Conservation (phyloP, 2,329 filamentous ascomycete species). For the Thyridium curvatum region DNA sequence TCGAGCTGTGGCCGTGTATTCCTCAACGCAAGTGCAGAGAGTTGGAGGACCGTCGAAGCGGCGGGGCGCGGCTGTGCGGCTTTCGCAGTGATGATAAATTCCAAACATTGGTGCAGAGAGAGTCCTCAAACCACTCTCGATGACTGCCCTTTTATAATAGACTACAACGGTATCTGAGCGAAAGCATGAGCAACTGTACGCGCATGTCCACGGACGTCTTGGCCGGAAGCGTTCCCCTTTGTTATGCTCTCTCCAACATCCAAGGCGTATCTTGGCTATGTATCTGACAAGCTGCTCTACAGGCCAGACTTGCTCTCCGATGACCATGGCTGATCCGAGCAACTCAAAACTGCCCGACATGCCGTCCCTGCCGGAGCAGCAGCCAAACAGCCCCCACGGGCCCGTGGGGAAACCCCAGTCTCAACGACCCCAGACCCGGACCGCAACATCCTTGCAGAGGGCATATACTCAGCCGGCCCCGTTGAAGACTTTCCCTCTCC, state of each 20-base stretch:
- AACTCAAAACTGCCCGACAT: slow-evolving; percentile 7
- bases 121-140: slow-evolving; percentile 51
- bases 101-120: slow-evolving; percentile 49
- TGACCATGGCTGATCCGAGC: slow-evolving; percentile 20
- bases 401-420: slow-evolving; percentile 6
- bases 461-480: slow-evolving; percentile 80
- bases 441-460: slow-evolving; percentile 47
- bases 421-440: slow-evolving; percentile 12
- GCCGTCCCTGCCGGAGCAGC: slow-evolving; percentile 9
- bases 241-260: too few relatives aligned
- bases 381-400: slow-evolving; percentile 10
- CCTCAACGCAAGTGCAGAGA: too few relatives aligned
- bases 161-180: slow-evolving; percentile 98
- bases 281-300: too few relatives aligned
- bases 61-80: too few relatives aligned
- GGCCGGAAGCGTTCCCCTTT: too few relatives aligned
- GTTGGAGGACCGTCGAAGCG: too few relatives aligned
- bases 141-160: slow-evolving; percentile 61
- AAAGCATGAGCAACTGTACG: slow-evolving; percentile 20
- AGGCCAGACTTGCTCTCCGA: slow-evolving; percentile 11
- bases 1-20: too few relatives aligned
- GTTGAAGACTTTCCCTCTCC: slow-evolving; percentile 75
- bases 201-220: too few relatives aligned
- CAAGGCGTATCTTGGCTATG: too few relatives aligned
- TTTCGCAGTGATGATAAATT: slow-evolving; percentile 56